These are phyloP conservation scores for Misopates orontium DNA, from an alignment of 257 asterid genomes.

Conservation along the genomic window DNA sequence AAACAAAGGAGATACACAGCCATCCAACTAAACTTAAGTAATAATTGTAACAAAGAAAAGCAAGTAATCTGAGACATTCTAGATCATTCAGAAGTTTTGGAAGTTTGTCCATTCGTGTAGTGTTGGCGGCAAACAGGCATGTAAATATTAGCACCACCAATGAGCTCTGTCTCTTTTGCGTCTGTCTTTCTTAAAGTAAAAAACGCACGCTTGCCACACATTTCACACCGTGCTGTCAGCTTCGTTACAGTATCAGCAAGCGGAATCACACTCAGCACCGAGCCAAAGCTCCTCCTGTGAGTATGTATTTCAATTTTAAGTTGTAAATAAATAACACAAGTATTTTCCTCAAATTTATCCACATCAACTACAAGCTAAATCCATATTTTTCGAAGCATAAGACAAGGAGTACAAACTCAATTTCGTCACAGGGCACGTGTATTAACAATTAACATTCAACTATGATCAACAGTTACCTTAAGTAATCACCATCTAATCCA, in stretches of 20 bases:
- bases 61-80: too few species aligned
- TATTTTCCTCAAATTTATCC: too few species aligned
- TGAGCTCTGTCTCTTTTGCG: conserved; percentile 60
- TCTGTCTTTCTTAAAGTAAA: conserved; percentile 73
- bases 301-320: background rate
- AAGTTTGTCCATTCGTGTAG: conserved; percentile 38
- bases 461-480: conserved; percentile 40
- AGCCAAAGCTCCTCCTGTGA: conserved; percentile 59
- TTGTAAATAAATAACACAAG: too few species aligned
- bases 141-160: conserved; percentile 82
- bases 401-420: background rate
- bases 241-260: conserved; percentile 81
- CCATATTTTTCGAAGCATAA: too few species aligned
- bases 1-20: too few species aligned
- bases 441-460: background rate
- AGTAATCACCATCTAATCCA: conserved; percentile 90
- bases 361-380: too few species aligned
- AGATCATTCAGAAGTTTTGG: too few species aligned
- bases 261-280: conserved; percentile 71
- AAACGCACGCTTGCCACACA: conserved; percentile 65
- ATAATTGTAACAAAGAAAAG: too few species aligned
- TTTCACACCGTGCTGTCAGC: conserved; percentile 75
- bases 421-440: too few species aligned
- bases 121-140: conserved; percentile 94
- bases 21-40: too few species aligned